Evolutionary conservation across 192 early-diverging fungal species (phyloP).

Genomic region (Linnemannia hyalina): DNA sequence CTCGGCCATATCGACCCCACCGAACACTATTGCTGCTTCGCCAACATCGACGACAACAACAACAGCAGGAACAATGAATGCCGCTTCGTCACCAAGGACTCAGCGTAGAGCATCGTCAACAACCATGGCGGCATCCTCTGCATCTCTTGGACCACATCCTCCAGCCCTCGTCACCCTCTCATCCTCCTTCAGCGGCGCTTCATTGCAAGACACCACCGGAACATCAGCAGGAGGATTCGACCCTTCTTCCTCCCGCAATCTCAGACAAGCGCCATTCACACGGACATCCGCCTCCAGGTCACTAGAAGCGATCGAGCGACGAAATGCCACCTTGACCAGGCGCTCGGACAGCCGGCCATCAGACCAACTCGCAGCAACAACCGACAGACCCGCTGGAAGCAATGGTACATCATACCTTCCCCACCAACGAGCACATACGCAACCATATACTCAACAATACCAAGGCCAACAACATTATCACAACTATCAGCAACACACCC

Average conservation of each 20-base stretch:
- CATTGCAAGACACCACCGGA: background rate
- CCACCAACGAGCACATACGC: background rate
- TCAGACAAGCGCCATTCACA: background rate
- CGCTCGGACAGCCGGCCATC: background rate
- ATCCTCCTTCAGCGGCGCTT: background rate
- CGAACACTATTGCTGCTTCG: background rate
- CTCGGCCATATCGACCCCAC: too few species aligned
- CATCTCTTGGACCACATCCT: background rate
- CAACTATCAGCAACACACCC: background rate
- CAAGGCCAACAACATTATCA: conserved; percentile 8
- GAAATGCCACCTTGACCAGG: background rate
- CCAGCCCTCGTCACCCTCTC: background rate
- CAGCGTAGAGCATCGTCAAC: background rate
- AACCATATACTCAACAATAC: background rate
- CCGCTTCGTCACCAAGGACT: background rate
- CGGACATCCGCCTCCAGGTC: background rate
- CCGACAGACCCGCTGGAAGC: background rate
- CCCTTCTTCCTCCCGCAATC: background rate
- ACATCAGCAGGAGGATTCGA: background rate
- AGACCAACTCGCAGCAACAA: background rate
- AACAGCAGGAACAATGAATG: background rate
- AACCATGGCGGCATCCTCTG: background rate
- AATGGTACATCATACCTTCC: background rate
- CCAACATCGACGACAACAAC: background rate
- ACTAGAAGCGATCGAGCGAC: background rate